These are phyloP conservation scores for Endogone sp. DNA, from an alignment of 192 early-diverging fungal genomes.

Conservation along the genomic window DNA sequence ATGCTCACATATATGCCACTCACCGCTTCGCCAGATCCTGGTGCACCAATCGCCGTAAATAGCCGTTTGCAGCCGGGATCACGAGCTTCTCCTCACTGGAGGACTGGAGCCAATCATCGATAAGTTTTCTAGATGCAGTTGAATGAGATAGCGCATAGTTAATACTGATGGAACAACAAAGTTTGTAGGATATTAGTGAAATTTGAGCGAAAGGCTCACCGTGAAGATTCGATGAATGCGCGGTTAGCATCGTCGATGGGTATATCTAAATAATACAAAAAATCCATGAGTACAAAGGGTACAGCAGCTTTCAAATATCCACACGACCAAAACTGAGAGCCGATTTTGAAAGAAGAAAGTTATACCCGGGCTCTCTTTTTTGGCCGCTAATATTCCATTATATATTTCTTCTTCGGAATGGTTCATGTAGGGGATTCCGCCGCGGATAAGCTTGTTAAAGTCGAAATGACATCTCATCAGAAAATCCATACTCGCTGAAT, in stretches of 20 bases:
- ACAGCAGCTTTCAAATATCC: neutral
- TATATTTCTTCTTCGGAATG: slow-evolving; percentile 47
- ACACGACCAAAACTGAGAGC: too few relatives aligned
- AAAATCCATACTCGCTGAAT: slow-evolving; percentile 65
- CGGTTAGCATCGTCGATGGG: slow-evolving; percentile 48
- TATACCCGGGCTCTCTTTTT: too few relatives aligned
- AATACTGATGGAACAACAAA: too few relatives aligned
- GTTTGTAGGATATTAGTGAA: too few relatives aligned
- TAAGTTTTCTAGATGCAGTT: slow-evolving; percentile 11
- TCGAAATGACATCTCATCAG: slow-evolving; percentile 75
- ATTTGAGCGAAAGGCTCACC: slow-evolving; percentile 24
- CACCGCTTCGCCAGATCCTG: slow-evolving; percentile 58
- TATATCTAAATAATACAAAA: slow-evolving; percentile 23
- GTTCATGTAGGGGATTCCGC: slow-evolving; percentile 76
- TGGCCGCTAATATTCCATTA: too few relatives aligned
- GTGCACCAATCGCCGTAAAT: slow-evolving; percentile 71
- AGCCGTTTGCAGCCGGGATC: slow-evolving; percentile 50
- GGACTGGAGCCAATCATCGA: slow-evolving; percentile 42
- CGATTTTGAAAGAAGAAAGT: too few relatives aligned
- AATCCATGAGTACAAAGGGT: neutral
- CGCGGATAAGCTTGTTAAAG: slow-evolving; percentile 83
- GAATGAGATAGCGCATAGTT: neutral
- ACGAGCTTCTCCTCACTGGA: slow-evolving; percentile 17
- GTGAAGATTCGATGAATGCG: slow-evolving; percentile 39
- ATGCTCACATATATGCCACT: too few relatives aligned